Conservation (phyloP, 2,329 filamentous ascomycete genomes). For the Pseudocercospora musae region DNA sequence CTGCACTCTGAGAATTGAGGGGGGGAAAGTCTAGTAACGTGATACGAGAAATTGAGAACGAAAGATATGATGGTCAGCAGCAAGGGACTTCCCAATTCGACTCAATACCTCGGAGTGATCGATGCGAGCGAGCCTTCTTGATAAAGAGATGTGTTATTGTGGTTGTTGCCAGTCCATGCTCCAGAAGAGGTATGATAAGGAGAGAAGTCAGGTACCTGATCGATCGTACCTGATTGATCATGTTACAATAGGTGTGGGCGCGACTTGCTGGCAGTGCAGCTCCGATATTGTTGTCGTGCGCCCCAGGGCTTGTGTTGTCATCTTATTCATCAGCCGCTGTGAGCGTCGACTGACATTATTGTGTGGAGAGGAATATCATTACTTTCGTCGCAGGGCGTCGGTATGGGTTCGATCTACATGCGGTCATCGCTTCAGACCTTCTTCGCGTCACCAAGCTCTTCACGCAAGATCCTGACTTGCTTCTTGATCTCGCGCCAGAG, state of each 20-base stretch:
- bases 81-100: too few species aligned
- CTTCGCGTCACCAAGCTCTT: conserved; percentile 51
- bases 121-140: neutral
- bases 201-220: conserved; percentile 9
- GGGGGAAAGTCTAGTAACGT: too few species aligned
- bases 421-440: conserved; percentile 5
- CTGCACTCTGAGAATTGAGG: too few species aligned
- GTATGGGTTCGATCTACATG: neutral
- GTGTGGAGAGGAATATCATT: conserved; percentile 13
- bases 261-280: conserved; percentile 2
- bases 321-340: neutral
- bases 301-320: neutral
- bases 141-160: conserved; percentile 1
- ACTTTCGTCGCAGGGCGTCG: neutral
- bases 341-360: conserved; percentile 15
- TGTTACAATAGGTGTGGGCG: conserved; percentile 7
- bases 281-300: neutral
- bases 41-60: too few species aligned
- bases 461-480: conserved; percentile 59
- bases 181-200: conserved; percentile 9
- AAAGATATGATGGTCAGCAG: too few species aligned
- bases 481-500: conserved; percentile 63
- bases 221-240: conserved; percentile 6
- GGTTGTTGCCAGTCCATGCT: neutral
- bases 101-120: too few species aligned